Evolutionary conservation across 306 rosid genomes (phyloP), one percentile per base, ranked within the genome.

Genomic region (Fagus sylvatica): DNA sequence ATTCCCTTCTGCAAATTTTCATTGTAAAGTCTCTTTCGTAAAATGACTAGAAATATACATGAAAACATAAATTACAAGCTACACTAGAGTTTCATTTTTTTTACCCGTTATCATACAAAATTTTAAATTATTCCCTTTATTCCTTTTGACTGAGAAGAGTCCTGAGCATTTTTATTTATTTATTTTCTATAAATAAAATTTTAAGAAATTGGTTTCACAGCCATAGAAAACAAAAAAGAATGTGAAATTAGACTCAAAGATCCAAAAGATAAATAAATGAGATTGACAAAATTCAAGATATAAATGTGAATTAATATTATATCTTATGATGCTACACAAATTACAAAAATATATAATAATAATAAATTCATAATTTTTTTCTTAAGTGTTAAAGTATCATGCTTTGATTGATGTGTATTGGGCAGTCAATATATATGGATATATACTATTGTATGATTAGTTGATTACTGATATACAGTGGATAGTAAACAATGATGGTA

Each of bases 401-500:
- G 28, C 78, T 69, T 33, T 59, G 80, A 72, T 41, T 69, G 8
- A 22, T 61, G 68, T 79, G 49, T 36, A 43, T 9, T 59, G 43
- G 61, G 48, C 32, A 34, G 59, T 1, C 22, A 49, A 68, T 13
- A 17, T 4, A 17, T 65, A 65, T 65, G 30, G 12, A 37, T 39
- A 48, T 4, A 65, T 5, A 60, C 1, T 12, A 4, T 4, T 11
- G 5, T 30, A 4, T 46, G 22, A 65, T 62, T 48, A 7, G 28
- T 46, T 36, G 36, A 41, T 69, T 41, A 57, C 57, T 36, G 17
- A 56, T 46, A 46, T 46, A 46, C 65, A 57, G 69, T 71, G 81
- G 75, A 74, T 56, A 75, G 78, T 79, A 81, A 51, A 82, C 43
- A 79, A 46, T 57, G 42, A 48, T 11, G 80, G 61, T 61, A 37